These are phyloP conservation scores for Myriosclerotinia duriaeana DNA, from an alignment of 2,329 filamentous ascomycete genomes.

Conservation along the genomic window DNA sequence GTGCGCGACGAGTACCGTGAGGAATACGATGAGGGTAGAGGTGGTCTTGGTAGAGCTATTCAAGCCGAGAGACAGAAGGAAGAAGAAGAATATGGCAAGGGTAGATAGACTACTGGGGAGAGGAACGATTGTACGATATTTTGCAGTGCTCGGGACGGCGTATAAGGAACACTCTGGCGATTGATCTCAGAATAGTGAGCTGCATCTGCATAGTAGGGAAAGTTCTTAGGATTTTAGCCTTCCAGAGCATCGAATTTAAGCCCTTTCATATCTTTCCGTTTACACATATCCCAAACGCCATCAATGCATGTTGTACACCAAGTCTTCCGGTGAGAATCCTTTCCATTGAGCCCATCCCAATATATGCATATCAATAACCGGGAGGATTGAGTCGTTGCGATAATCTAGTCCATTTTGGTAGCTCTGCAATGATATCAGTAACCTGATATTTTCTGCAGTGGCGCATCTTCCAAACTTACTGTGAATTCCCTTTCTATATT, in stretches of 20 bases:
- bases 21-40: slow-evolving; percentile 92
- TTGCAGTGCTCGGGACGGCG: slow-evolving; percentile 8
- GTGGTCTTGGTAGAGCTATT: slow-evolving; percentile 80
- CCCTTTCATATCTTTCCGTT: slow-evolving; percentile 27
- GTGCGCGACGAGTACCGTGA: slow-evolving; percentile 97
- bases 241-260: slow-evolving; percentile 14
- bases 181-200: slow-evolving; percentile 16
- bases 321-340: slow-evolving; percentile 32
- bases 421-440: slow-evolving; percentile 51
- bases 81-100: slow-evolving; percentile 59
- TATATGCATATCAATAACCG: slow-evolving; percentile 62
- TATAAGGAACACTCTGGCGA: slow-evolving; percentile 20
- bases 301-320: slow-evolving; percentile 32
- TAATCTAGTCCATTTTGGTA: slow-evolving; percentile 92
- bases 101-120: slow-evolving; percentile 45
- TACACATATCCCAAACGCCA: slow-evolving; percentile 37
- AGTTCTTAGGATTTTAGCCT: slow-evolving; percentile 29
- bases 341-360: slow-evolving; percentile 11
- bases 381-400: slow-evolving; percentile 92
- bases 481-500: slow-evolving; percentile 94
- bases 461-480: slow-evolving; percentile 58
- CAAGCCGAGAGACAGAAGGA: slow-evolving; percentile 60
- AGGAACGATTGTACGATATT: slow-evolving; percentile 27
- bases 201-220: slow-evolving; percentile 18
- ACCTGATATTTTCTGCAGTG: background rate